Conservation (phyloP, 768 basidiomycete species). For the Leucocoprinus leucothites region DNA sequence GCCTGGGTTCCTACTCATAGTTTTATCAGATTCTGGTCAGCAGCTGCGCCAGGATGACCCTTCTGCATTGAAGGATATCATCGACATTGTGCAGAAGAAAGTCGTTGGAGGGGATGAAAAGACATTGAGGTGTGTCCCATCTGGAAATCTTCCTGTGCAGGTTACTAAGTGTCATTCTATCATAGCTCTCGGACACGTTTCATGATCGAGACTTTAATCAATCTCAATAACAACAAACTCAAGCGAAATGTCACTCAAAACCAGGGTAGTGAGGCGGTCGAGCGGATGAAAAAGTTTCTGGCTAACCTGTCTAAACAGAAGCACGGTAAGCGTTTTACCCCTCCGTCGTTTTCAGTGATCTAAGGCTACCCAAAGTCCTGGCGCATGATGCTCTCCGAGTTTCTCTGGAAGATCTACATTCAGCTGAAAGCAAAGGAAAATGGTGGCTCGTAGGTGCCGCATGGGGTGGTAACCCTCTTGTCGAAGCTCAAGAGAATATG, state of each 20-base stretch:
- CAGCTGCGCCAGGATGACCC: slow-evolving; percentile 94
- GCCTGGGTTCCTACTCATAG: slow-evolving; percentile 5
- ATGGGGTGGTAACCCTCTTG: slow-evolving; percentile 90
- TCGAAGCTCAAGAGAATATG: slow-evolving; percentile 52
- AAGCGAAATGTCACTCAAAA: slow-evolving; percentile 63
- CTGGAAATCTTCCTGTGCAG: neutral
- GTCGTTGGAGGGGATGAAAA: slow-evolving; percentile 45
- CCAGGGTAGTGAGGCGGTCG: slow-evolving; percentile 72
- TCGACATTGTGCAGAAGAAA: slow-evolving; percentile 75
- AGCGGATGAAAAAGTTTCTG: slow-evolving; percentile 88
- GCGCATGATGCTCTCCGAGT: slow-evolving; percentile 86
- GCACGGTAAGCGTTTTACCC: slow-evolving; percentile 48
- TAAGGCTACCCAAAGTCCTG: slow-evolving; percentile 45
- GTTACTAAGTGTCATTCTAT: neutral
- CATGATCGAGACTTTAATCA: slow-evolving; percentile 91
- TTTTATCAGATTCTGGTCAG: slow-evolving; percentile 74
- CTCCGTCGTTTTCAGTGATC: neutral
- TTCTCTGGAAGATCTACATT: slow-evolving; percentile 79
- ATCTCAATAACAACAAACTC: slow-evolving; percentile 89
- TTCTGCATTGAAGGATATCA: slow-evolving; percentile 86
- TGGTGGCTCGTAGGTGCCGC: slow-evolving; percentile 99
- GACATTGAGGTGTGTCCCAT: slow-evolving; percentile 44
- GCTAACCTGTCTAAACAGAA: slow-evolving; percentile 71
- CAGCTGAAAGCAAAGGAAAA: slow-evolving; percentile 84
- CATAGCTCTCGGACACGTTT: slow-evolving; percentile 85